Conservation (phyloP, 169 alveolate species). For the Haemoproteus tartakovskyi region DNA sequence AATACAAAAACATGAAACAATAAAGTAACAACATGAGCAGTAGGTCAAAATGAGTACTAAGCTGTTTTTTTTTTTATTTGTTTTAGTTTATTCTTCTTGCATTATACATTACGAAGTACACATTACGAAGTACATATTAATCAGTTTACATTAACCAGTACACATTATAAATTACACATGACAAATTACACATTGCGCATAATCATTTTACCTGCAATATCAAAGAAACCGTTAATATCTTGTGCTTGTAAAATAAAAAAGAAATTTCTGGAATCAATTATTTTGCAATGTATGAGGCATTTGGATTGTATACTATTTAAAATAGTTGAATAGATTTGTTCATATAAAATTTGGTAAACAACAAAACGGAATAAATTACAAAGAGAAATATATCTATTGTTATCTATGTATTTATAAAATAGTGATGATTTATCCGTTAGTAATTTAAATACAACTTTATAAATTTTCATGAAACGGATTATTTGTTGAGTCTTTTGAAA, state of each 20-base stretch:
- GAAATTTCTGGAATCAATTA: background rate
- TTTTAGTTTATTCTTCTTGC: too few relatives aligned
- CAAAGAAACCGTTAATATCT: constrained; percentile 15
- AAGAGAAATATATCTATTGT: constrained; percentile 43
- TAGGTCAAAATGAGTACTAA: too few relatives aligned
- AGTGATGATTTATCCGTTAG: constrained; percentile 22
- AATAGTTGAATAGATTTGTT: constrained; percentile 6
- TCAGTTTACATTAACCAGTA: too few relatives aligned
- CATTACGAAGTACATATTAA: too few relatives aligned
- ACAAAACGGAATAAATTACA: constrained; percentile 23
- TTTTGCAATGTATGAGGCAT: constrained; percentile 10
- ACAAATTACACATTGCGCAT: background rate
- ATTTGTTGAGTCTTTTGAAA: too few relatives aligned
- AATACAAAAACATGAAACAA: too few relatives aligned
- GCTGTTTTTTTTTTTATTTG: too few relatives aligned
- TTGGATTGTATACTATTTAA: constrained; percentile 2
- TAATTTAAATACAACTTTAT: constrained; percentile 14
- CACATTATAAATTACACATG: background rate
- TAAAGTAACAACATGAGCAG: too few relatives aligned
- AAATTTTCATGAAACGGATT: too few relatives aligned
- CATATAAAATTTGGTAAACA: constrained; percentile 5
- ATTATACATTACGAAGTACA: too few relatives aligned
- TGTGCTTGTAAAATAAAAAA: constrained; percentile 9
- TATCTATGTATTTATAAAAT: constrained; percentile 12
- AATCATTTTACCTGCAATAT: constrained; percentile 12